A percentile compares a stretch with the other conserved stretches of the same genome.
Conservation (phyloP, 2,329 filamentous ascomycete species). For the Cadophora sp. region DNA sequence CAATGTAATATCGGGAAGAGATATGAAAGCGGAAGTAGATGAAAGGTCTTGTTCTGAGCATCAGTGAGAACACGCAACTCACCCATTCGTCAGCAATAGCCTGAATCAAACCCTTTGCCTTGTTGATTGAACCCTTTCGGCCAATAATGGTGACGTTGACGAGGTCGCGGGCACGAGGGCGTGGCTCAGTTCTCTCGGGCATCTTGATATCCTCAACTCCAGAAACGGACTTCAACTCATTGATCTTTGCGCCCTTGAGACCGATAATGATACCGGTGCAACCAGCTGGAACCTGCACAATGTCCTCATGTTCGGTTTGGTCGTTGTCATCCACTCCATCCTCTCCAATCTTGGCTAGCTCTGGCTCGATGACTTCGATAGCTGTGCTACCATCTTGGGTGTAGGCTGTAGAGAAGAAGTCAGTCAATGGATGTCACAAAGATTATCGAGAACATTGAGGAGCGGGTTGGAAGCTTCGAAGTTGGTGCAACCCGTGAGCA, state of each 20-base stretch:
- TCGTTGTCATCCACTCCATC: not conserved
- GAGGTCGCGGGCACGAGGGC: constrained; percentile 4
- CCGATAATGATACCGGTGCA: constrained; percentile 22
- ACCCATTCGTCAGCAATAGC: constrained; percentile 28
- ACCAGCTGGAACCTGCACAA: constrained; percentile 17
- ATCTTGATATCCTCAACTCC: constrained; percentile 23
- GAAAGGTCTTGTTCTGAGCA: too few relatives aligned
- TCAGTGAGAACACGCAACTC: constrained; percentile 4
- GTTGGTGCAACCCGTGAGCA: not conserved
- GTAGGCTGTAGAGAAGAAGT: not conserved
- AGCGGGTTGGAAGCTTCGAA: too few relatives aligned
- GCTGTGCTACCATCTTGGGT: constrained; percentile 17
- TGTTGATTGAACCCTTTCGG: constrained; percentile 5
- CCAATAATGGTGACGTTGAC: constrained; percentile 23
- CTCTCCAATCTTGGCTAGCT: not conserved
- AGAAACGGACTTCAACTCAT: constrained; percentile 7
- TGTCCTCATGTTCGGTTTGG: constrained; percentile 2
- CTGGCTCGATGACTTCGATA: constrained; percentile 10
- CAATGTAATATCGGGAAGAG: too few relatives aligned
- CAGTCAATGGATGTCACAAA: too few relatives aligned
- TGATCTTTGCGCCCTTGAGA: constrained; percentile 22
- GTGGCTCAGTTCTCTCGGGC: constrained; percentile 20
- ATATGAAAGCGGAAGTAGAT: too few relatives aligned
- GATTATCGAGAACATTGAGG: too few relatives aligned
- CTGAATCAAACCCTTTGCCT: constrained; percentile 19